phyloP scores from a whole-genome alignment of 2,329 filamentous ascomycete genomes.

The Ceratocystis lukuohia region DNA sequence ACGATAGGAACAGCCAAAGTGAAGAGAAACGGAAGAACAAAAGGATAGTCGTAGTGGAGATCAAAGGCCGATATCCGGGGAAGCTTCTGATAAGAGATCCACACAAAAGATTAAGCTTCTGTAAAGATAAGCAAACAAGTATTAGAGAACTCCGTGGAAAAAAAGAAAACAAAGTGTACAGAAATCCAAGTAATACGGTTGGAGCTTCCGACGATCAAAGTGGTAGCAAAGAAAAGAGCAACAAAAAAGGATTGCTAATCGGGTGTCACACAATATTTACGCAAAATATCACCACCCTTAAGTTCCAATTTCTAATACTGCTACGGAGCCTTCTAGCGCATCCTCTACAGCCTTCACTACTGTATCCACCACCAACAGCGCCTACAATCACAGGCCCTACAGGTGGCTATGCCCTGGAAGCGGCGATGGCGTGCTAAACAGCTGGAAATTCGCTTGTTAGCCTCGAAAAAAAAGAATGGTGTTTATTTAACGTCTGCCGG shows the following conservation, averaged over 20 bases:
- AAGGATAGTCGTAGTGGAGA: background rate
- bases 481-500: too few relatives aligned
- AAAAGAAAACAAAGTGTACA: background rate
- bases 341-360: background rate
- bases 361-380: background rate
- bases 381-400: background rate
- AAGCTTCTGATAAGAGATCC: background rate
- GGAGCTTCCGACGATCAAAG: too few relatives aligned
- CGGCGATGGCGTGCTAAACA: constrained; percentile 5
- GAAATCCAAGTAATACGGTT: too few relatives aligned
- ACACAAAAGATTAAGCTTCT: background rate
- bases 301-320: background rate
- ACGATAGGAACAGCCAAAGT: background rate
- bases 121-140: background rate
- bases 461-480: background rate
- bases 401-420: background rate
- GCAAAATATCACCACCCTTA: background rate
- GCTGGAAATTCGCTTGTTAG: background rate
- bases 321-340: background rate
- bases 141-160: background rate
- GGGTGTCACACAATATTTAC: background rate
- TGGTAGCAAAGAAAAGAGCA: background rate
- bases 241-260: background rate
- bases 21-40: background rate
- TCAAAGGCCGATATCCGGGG: constrained; percentile 5